phyloP scores from a whole-genome alignment of 2,329 filamentous ascomycete species.

The Calonectria hawksworthii region DNA sequence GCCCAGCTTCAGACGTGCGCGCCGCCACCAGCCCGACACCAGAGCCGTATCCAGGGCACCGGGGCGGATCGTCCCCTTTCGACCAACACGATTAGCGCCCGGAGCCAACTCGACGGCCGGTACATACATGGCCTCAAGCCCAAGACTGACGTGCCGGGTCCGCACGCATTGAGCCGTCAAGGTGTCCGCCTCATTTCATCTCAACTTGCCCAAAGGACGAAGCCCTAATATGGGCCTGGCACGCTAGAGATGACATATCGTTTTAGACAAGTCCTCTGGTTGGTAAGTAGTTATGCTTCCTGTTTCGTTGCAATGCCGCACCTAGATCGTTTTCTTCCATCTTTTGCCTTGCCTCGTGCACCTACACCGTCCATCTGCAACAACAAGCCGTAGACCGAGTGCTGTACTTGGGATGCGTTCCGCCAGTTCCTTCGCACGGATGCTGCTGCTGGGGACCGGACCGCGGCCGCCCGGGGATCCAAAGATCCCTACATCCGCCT shows the following conservation, averaged over 20 bases:
- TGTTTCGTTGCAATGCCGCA: background rate
- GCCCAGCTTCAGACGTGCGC: background rate
- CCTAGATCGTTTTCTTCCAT: too few species aligned
- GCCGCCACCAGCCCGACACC: background rate
- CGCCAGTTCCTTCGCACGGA: conserved; percentile 16
- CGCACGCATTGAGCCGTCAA: conserved; percentile 33
- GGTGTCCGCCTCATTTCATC: conserved; percentile 31
- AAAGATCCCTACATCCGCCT: conserved; percentile 15
- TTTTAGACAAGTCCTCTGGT: background rate
- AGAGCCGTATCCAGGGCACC: background rate
- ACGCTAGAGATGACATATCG: background rate
- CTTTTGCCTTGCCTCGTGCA: background rate
- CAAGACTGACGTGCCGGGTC: conserved; percentile 17
- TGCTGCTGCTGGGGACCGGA: conserved; percentile 11
- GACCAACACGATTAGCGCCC: conserved; percentile 21
- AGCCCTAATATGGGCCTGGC: background rate
- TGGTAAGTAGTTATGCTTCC: background rate
- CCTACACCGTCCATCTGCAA: background rate
- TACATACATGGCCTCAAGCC: background rate
- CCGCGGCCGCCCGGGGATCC: conserved; percentile 16
- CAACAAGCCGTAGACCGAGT: background rate
- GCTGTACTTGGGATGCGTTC: background rate
- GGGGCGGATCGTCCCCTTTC: conserved; percentile 15
- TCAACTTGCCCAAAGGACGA: background rate
- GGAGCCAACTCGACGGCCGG: conserved; percentile 16